A percentile compares a stretch with the other conserved stretches of the same genome.
Conservation (phyloP, 169 alveolate genomes). For the Hepatocystis sp. region DNA sequence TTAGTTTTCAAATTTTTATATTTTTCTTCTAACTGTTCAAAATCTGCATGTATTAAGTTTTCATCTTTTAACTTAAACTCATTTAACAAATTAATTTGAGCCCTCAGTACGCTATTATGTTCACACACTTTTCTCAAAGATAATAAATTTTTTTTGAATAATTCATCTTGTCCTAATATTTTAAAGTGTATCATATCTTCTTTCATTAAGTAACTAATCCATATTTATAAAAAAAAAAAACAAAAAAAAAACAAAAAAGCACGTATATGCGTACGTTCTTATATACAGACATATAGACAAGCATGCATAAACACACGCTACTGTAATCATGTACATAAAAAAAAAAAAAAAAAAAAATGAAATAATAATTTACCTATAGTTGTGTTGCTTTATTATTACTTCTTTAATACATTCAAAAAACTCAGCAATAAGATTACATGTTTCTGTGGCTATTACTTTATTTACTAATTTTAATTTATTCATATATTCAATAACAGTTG, state of each 20-base stretch:
- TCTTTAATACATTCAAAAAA: slow-evolving; percentile 52
- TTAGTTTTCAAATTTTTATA: slow-evolving; percentile 29
- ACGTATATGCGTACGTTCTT: too few relatives aligned
- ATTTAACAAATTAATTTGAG: slow-evolving; percentile 40
- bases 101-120: slow-evolving; percentile 51
- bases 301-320: too few relatives aligned
- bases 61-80: slow-evolving; percentile 52
- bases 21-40: slow-evolving; percentile 48
- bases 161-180: slow-evolving; percentile 30
- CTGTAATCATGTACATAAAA: too few relatives aligned
- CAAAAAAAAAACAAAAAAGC: not conserved
- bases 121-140: slow-evolving; percentile 38
- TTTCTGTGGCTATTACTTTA: slow-evolving; percentile 19
- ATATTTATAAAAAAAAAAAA: slow-evolving; percentile 2
- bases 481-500: slow-evolving; percentile 30
- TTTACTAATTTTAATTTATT: slow-evolving; percentile 41
- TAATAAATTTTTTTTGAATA: slow-evolving; percentile 17
- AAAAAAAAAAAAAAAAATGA: too few relatives aligned
- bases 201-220: slow-evolving; percentile 34
- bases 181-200: slow-evolving; percentile 52
- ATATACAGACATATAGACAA: too few relatives aligned
- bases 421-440: slow-evolving; percentile 11
- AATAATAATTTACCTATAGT: slow-evolving; percentile 54
- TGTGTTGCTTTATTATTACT: slow-evolving; percentile 30
- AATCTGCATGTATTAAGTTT: slow-evolving; percentile 56